Evolutionary conservation across 2,329 filamentous ascomycete genomes (phyloP).

Genomic region (Nemania bipapillata): DNA sequence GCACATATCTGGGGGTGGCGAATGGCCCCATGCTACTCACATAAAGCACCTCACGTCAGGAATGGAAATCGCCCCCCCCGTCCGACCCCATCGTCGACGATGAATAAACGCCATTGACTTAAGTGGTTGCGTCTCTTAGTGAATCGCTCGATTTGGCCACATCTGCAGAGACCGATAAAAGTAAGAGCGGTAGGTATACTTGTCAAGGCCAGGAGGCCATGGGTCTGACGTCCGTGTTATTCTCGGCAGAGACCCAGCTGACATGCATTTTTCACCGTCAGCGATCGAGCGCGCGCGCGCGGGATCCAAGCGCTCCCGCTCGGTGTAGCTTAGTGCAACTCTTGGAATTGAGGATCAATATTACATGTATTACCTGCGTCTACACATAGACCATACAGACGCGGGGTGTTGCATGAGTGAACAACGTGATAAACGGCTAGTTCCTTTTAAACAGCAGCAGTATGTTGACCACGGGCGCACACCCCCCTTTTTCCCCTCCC

Average conservation of each 20-base stretch:
- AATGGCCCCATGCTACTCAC: not conserved
- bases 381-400: not conserved
- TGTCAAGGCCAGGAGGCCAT: constrained; percentile 10
- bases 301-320: constrained; percentile 14
- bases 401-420: constrained; percentile 21
- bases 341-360: not conserved
- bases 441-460: not conserved
- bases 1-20: not conserved
- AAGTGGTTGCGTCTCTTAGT: not conserved
- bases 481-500: too few relatives aligned
- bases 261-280: not conserved
- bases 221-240: constrained; percentile 16
- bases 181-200: not conserved
- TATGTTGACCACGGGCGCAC: not conserved
- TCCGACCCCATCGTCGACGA: constrained; percentile 9
- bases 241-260: not conserved
- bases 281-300: constrained; percentile 1
- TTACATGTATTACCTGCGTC: constrained; percentile 2
- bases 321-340: not conserved
- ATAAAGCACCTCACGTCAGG: not conserved
- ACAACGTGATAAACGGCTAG: not conserved
- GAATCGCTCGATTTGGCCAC: constrained; percentile 14
- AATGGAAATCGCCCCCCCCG: not conserved
- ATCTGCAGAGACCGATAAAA: not conserved
- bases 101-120: constrained; percentile 8